These are phyloP conservation scores for Jackrogersella multiformis DNA, from an alignment of 495 filamentous ascomycete species.

Conservation along the genomic window DNA sequence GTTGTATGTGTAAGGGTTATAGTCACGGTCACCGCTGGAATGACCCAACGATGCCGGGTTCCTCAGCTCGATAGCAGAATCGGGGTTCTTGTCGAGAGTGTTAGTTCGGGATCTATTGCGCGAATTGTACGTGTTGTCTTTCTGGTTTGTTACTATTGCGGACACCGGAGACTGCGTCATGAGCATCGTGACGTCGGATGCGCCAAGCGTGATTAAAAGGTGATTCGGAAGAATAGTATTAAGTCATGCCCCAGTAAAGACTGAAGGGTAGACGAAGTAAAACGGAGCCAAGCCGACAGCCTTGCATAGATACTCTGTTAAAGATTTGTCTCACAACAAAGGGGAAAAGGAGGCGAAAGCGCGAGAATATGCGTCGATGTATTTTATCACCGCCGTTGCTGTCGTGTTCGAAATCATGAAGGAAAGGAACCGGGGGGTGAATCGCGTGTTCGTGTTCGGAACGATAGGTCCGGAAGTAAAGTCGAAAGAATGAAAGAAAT, in stretches of 20 bases:
- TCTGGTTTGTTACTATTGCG: slow-evolving; percentile 57
- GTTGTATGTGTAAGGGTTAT: slow-evolving; percentile 47
- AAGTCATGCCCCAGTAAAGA: slow-evolving; percentile 39
- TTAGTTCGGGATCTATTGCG: slow-evolving; percentile 46
- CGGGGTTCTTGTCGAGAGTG: slow-evolving; percentile 43
- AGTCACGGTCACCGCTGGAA: slow-evolving; percentile 50
- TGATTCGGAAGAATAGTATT: slow-evolving; percentile 30
- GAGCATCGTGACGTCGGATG: slow-evolving; percentile 56
- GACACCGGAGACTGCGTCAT: slow-evolving; percentile 61
- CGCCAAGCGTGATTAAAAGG: slow-evolving; percentile 36
- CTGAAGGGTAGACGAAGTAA: slow-evolving; percentile 23
- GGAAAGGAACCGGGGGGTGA: not conserved
- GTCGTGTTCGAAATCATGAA: slow-evolving; percentile 31
- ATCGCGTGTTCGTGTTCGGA: slow-evolving; percentile 15
- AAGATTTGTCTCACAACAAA: slow-evolving; percentile 16
- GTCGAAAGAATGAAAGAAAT: slow-evolving; percentile 25
- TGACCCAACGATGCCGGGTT: slow-evolving; percentile 49
- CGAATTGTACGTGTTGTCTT: slow-evolving; percentile 50
- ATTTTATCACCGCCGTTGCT: slow-evolving; percentile 32
- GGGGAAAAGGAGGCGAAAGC: slow-evolving; percentile 9
- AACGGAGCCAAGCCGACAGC: slow-evolving; percentile 24
- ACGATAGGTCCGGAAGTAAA: slow-evolving; percentile 20
- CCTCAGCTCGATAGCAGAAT: slow-evolving; percentile 45
- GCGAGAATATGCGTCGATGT: slow-evolving; percentile 14
- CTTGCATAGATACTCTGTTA: slow-evolving; percentile 10